Base-by-base conservation (phyloP, 78 protist species). In the Dictyostelium citrinum region DNA sequence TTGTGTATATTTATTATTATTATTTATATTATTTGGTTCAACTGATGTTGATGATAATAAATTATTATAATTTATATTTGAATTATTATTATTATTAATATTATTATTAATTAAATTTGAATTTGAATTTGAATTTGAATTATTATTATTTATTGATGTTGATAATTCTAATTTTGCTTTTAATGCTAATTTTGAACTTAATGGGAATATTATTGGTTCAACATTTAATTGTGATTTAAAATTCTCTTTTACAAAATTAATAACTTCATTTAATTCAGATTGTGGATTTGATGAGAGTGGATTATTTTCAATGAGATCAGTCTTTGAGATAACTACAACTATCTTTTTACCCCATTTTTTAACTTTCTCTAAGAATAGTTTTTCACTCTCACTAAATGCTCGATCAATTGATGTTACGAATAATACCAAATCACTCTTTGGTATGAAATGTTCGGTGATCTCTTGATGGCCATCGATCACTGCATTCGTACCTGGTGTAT, bases 401-500 rank as follows among this genome's bases (percentile, higher is more conserved):
- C 97, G 67, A 41, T 95, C 97, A 2, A 84, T 77, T 3, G 90
- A 74, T 6, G 97, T 95, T 0, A 95, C 91, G 76, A 95, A 95
- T 8, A 95, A 29, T 22, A 90, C 75, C 71, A 95, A 60, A 86
- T 91, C 97, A 64, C 79, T 45, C 29, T 95, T 71, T 41, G 97
- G 97, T 6, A 95, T 55, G 20, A 91, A 95, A 27, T 95, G 95
- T 61, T 95, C 95, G 3, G 97, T 95, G 31, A 95, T 91, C 77
- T 90, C 94, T 83, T 90, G 97, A 76, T 90, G 95, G 9, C 90
- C 88, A 17, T 82, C 74, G 1, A 90, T 76, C 5, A 95, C 84
- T 1, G 97, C 97, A 49, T 95, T 95, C 0, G 97, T 95, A 9
- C 97, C 97, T 14, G 97, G 97, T 16, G 97, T 95, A 71, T 95